Base-by-base conservation (phyloP, 805 yeast genomes). In the Ogataea pignaliae region DNA sequence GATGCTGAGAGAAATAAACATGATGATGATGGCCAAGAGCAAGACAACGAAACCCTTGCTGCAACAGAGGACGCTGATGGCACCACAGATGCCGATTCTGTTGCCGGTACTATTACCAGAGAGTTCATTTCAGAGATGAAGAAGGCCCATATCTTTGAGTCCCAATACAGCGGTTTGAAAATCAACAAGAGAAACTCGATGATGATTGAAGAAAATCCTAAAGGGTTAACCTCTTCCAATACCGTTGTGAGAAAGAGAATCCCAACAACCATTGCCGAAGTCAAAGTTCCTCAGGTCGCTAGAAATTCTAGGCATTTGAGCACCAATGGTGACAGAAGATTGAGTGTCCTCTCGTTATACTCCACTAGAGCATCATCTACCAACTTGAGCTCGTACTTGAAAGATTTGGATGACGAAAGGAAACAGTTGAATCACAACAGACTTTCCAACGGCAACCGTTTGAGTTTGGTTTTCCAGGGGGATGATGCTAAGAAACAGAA, bases 341-440 rank as follows among this genome's bases (percentile, higher is more conserved):
- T 83, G 42, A 81, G 88, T 29, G 85, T 85, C n/a, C 61, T 85
- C 35, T 82, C 89, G 0, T 68, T 83, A 63, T 81, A 82, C 54
- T 83, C 90, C 1, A 79, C 89, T 3, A 79, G 75, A 48, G 78
- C 74, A 37, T 81, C 88, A 0, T 82, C 75, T 51, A 75, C 74
- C 34, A 82, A 84, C 56, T 68, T 83, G 55, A 76, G 75, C 15
- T 65, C 70, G 15, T 67, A 69, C 34, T 48, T 75, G 45, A 68
- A 64, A 36, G 60, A 53, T 15, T 29, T 51, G 12, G 54, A 49
- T 33, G 48, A 46, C 16, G 52, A 41, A 42, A 21, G 36, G 33
- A 33, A 41, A 15, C 29, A 26, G 34, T 28, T 15, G 30, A 29
- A 39, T 33, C 31, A 32, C 29, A 42, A 47, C 37, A 47, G 57